phyloP scores from a whole-genome alignment of 1,139 yeast genomes.

The Waltiozyma sp. region DNA sequence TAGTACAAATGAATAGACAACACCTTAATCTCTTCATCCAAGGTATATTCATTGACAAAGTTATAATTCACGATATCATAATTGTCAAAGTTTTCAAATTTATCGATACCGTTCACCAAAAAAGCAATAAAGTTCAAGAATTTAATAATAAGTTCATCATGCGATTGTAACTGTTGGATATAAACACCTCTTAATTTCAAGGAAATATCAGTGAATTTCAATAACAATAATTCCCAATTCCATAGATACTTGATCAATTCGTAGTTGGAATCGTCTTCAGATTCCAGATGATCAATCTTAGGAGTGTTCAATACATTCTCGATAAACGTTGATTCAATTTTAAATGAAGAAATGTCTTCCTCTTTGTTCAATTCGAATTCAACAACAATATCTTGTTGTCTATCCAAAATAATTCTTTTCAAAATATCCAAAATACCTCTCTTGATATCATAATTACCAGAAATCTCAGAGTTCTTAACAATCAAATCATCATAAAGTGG shows the following conservation, averaged over 20 bases:
- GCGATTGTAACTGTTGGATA: constrained; percentile 39
- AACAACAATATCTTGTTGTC: constrained; percentile 48
- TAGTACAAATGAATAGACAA: constrained; percentile 47
- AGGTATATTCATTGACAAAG: constrained; percentile 14
- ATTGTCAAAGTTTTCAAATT: constrained; percentile 4
- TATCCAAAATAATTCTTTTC: constrained; percentile 23
- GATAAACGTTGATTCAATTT: constrained; percentile 29
- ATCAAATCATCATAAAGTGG: constrained; percentile 15
- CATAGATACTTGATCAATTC: constrained; percentile 40
- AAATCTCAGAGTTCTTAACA: constrained; percentile 8
- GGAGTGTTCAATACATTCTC: constrained; percentile 17
- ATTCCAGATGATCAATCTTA: constrained; percentile 12
- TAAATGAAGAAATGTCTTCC: constrained; percentile 16
- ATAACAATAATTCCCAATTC: constrained; percentile 59
- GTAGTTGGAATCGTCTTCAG: constrained; percentile 21
- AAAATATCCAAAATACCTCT: constrained; percentile 29
- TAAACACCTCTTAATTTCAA: constrained; percentile 52
- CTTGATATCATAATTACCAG: constrained; percentile 20
- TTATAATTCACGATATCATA: constrained; percentile 18
- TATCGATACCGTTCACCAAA: constrained; percentile 30
- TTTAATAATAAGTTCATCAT: constrained; percentile 32
- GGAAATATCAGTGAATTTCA: constrained; percentile 57
- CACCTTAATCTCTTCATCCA: constrained; percentile 27
- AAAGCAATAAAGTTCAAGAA: constrained; percentile 42
- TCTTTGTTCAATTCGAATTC: constrained; percentile 44